Conservation (phyloP, 139 green algal species). For the Coelastrella sp. region DNA sequence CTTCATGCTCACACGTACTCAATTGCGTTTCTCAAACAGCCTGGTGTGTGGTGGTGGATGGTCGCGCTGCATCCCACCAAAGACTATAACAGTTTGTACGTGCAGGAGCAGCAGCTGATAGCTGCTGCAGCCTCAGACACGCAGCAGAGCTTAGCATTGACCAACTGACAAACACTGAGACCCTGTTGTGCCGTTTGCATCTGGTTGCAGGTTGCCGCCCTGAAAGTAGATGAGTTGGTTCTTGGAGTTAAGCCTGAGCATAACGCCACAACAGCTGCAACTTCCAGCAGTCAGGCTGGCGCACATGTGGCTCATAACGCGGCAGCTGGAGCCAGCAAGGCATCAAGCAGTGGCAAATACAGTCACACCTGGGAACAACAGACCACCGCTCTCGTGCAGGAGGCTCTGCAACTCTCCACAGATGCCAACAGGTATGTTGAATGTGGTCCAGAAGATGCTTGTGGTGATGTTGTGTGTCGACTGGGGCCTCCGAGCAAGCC, state of each 20-base stretch:
- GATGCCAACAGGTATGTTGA: not conserved
- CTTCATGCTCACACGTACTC: no score
- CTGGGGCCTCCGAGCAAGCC: no score
- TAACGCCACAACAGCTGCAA: not conserved
- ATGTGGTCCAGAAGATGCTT: not conserved
- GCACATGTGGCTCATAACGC: not conserved
- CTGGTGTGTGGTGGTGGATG: no score
- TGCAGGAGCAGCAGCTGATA: no score
- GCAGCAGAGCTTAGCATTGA: no score
- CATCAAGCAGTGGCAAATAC: constrained; percentile 3
- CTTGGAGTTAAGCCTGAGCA: not conserved
- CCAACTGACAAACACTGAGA: not conserved
- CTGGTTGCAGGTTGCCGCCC: constrained; percentile 4
- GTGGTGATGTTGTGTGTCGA: no score
- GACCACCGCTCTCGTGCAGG: not conserved
- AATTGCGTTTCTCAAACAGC: no score
- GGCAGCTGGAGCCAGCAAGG: not conserved
- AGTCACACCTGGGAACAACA: constrained; percentile 11
- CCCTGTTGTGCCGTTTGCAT: not conserved
- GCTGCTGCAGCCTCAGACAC: no score
- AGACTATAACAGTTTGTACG: no score
- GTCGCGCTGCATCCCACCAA: no score
- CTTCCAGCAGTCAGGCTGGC: not conserved
- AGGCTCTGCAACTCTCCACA: not conserved
- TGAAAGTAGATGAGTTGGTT: constrained; percentile 33